phyloP scores from a whole-genome alignment of 1,284 basidiomycete genomes.

The Cutaneotrichosporon curvatum region DNA sequence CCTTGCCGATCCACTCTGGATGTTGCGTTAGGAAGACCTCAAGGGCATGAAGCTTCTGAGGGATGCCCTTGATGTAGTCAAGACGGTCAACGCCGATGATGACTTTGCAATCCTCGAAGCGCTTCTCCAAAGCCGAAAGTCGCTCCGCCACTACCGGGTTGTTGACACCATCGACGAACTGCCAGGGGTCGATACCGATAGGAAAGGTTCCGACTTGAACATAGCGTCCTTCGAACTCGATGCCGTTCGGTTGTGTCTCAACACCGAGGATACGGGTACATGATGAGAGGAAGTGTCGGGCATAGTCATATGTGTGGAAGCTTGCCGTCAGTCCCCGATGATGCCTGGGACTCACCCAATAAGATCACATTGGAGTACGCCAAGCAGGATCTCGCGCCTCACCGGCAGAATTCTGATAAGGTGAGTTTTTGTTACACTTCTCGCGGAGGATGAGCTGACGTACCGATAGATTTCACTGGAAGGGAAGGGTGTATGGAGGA shows the following conservation, averaged over 20 bases:
- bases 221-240: constrained; percentile 89
- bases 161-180: constrained; percentile 80
- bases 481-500: constrained; percentile 97
- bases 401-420: constrained; percentile 79
- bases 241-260: constrained; percentile 97
- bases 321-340: constrained; percentile 19
- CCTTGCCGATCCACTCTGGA: constrained; percentile 98
- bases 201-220: constrained; percentile 98
- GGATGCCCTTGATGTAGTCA: constrained; percentile 99
- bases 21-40: constrained; percentile 95
- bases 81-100: constrained; percentile 97
- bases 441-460: constrained; percentile 24
- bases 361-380: constrained; percentile 90
- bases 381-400: constrained; percentile 89
- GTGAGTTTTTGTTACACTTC: constrained; percentile 6
- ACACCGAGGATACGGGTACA: constrained; percentile 93
- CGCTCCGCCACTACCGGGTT: constrained; percentile 71
- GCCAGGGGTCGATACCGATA: constrained; percentile 92
- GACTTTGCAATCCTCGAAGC: constrained; percentile 91
- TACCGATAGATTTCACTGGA: constrained; percentile 96
- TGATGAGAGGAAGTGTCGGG: constrained; percentile 95
- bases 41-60: constrained; percentile 92
- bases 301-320: constrained; percentile 99
- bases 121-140: constrained; percentile 71
- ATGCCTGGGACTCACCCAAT: constrained; percentile 54